Percentiles rank a stretch among this genome's conserved stretches.
Conservation (phyloP, 768 basidiomycete species). For the Collybia nuda region DNA sequence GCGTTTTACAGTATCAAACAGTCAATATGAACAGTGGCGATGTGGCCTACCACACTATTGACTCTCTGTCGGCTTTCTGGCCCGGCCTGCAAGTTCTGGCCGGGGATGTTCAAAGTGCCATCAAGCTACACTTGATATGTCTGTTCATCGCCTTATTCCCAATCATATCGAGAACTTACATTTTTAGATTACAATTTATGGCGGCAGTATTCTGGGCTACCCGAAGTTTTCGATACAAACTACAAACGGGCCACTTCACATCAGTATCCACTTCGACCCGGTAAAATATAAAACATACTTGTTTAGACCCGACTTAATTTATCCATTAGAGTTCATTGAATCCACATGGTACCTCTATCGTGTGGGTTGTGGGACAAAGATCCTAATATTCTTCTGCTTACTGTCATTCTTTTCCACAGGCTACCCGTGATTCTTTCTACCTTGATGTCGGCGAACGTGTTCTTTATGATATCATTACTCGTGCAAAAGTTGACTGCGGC, state of each 20-base stretch:
- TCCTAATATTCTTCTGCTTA: neutral
- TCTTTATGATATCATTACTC: conserved; percentile 67
- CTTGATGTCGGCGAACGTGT: conserved; percentile 88
- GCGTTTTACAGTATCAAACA: conserved; percentile 67
- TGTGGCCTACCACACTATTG: conserved; percentile 74
- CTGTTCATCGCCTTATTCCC: conserved; percentile 19
- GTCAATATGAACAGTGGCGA: conserved; percentile 83
- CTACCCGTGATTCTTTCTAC: conserved; percentile 91
- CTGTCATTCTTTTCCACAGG: conserved; percentile 43
- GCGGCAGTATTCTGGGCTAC: conserved; percentile 83
- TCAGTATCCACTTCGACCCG: conserved; percentile 81
- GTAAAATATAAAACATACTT: conserved; percentile 26
- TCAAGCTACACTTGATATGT: conserved; percentile 91
- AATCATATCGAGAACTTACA: neutral
- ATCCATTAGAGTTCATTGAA: conserved; percentile 79
- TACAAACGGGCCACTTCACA: conserved; percentile 68
- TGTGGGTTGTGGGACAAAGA: conserved; percentile 38
- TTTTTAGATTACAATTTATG: conserved; percentile 87
- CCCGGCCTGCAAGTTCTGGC: conserved; percentile 91
- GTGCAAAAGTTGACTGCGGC: conserved; percentile 85
- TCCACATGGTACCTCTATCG: conserved; percentile 96
- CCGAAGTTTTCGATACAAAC: conserved; percentile 89
- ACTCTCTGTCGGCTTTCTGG: conserved; percentile 96
- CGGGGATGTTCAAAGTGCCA: conserved; percentile 86
- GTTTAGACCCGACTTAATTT: neutral